phyloP scores from a whole-genome alignment of 2,329 filamentous ascomycete genomes.

The Diaporthe humulicola region DNA sequence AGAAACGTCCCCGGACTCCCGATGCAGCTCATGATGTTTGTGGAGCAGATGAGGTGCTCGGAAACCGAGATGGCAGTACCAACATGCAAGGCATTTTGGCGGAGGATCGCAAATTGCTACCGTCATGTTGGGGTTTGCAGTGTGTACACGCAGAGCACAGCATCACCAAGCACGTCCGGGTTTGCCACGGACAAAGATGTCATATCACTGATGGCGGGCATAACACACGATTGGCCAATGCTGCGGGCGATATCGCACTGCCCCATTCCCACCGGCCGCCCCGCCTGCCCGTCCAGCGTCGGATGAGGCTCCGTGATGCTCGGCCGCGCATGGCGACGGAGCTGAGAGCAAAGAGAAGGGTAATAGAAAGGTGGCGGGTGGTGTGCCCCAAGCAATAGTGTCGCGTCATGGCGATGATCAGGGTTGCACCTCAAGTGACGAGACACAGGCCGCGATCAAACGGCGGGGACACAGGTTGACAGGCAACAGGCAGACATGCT shows the following conservation, averaged over 20 bases:
- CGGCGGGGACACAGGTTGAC: conserved; percentile 2
- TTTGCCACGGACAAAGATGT: background rate
- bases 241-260: background rate
- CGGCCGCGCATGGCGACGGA: background rate
- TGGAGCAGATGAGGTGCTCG: background rate
- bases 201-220: background rate
- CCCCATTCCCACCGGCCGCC: background rate
- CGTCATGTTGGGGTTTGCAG: background rate
- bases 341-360: background rate
- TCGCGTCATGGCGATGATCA: conserved; percentile 1
- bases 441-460: conserved; percentile 3
- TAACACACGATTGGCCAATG: conserved; percentile 10
- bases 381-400: background rate
- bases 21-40: background rate
- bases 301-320: conserved; percentile 5
- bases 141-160: background rate
- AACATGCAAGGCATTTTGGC: background rate
- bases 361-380: background rate
- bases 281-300: background rate
- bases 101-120: conserved; percentile 23
- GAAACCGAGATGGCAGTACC: conserved; percentile 1
- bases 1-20: background rate
- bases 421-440: background rate
- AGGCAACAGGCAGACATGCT: conserved; percentile 14
- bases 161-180: background rate